phyloP scores from a whole-genome alignment of 257 asterid species.

The Rauvolfia tetraphylla region DNA sequence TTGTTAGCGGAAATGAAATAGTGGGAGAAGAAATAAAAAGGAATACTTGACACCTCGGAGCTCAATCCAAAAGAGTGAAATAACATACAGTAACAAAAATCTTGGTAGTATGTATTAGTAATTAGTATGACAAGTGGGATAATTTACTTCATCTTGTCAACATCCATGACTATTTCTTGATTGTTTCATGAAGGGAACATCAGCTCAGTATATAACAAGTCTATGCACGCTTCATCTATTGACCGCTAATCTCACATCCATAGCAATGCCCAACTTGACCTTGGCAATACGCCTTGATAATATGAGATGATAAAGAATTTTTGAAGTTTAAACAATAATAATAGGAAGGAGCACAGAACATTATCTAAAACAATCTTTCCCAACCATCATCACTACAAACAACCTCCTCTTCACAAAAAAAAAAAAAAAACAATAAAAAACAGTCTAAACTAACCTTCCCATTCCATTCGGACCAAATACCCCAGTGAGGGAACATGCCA shows the following conservation, averaged over 20 bases:
- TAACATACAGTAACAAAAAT: not conserved
- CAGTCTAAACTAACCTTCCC: conserved; percentile 61
- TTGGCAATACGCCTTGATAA: not conserved
- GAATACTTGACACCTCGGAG: not conserved
- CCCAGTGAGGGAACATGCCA: conserved; percentile 92
- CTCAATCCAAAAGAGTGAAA: not conserved
- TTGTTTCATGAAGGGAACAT: not conserved
- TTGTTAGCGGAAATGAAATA: conserved; percentile 5
- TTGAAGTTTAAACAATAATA: not conserved
- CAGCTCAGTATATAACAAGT: not conserved
- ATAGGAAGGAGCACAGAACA: not conserved
- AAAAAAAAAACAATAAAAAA: too few species aligned
- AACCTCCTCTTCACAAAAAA: not conserved
- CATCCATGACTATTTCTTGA: not conserved
- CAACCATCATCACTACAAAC: not conserved
- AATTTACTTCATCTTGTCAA: not conserved
- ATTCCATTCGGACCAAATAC: conserved; percentile 99
- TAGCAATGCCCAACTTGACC: not conserved
- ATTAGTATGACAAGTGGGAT: not conserved
- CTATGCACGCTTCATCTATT: not conserved
- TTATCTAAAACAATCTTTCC: not conserved
- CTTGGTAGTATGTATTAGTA: not conserved
- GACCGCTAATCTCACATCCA: not conserved
- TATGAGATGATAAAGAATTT: not conserved
- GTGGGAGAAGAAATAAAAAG: not conserved